Evolutionary conservation across 345 rosid species (phyloP).

Genomic region (Corchorus capsularis): DNA sequence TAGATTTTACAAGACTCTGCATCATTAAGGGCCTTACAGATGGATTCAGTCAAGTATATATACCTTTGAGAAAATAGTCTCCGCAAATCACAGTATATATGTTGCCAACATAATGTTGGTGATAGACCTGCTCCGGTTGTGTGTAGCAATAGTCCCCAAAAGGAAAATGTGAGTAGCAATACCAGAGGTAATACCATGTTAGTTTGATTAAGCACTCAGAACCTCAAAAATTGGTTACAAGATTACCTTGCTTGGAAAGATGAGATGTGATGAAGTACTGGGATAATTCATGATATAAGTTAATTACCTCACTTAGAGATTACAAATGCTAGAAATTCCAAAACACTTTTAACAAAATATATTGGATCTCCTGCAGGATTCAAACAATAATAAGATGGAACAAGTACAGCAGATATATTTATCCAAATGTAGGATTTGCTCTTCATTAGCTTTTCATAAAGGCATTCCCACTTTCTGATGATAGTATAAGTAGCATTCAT

Average conservation of each 20-base stretch:
- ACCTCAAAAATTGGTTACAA: neutral
- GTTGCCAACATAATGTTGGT: neutral
- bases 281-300: neutral
- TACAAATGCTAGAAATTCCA: no score
- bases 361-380: neutral
- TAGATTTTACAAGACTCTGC: neutral
- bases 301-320: neutral
- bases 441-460: neutral
- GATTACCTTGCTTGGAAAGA: neutral
- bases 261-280: neutral
- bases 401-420: neutral
- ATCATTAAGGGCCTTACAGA: neutral
- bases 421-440: neutral
- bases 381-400: neutral
- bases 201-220: neutral
- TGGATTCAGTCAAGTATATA: neutral
- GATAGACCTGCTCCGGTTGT: neutral
- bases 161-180: no score
- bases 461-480: neutral
- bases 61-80: neutral
- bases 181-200: neutral
- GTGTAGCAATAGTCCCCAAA: neutral
- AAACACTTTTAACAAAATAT: no score
- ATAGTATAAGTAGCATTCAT: neutral
- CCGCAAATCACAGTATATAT: neutral